These are phyloP conservation scores for Trypanosomatidae sp. DNA, from an alignment of 208 protist genomes.

Conservation along the genomic window DNA sequence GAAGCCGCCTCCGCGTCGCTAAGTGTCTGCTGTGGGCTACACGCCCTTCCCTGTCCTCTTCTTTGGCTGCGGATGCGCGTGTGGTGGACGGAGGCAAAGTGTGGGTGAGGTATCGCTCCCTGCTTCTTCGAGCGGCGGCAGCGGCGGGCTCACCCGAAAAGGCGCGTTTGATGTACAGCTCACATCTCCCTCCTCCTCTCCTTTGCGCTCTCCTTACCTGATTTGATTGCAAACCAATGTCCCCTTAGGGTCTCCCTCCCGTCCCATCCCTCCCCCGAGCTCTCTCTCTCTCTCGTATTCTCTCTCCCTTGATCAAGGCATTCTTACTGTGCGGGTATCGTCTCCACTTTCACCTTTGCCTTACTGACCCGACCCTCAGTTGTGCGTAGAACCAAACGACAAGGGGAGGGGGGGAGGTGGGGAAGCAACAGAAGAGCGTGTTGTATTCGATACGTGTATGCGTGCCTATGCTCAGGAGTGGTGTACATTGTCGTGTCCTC, in stretches of 20 bases:
- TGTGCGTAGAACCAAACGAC: not conserved
- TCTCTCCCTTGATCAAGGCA: not conserved
- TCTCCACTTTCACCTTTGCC: not conserved
- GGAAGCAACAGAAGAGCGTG: not conserved
- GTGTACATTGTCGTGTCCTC: not conserved
- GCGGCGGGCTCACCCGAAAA: not conserved
- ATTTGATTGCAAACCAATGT: not conserved
- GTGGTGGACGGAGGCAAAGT: too few species aligned
- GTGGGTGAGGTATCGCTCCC: not conserved
- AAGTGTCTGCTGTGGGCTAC: not conserved
- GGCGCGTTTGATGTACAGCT: slow-evolving; percentile 6
- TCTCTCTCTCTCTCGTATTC: not conserved
- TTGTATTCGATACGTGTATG: not conserved
- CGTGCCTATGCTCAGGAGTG: not conserved
- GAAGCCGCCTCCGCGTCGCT: slow-evolving; percentile 6
- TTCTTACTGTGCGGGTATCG: not conserved
- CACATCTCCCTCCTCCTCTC: not conserved
- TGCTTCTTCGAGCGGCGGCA: not conserved
- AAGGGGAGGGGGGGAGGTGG: not conserved
- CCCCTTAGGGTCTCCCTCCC: not conserved
- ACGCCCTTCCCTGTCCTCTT: not conserved
- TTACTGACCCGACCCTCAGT: not conserved
- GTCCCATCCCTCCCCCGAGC: not conserved
- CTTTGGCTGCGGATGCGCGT: not conserved
- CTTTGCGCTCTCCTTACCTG: not conserved